A percentile compares a stretch with the other conserved stretches of the same genome.
These are phyloP conservation scores for Volutella citrinella DNA, from an alignment of 2,329 filamentous ascomycete species.

Conservation along the genomic window DNA sequence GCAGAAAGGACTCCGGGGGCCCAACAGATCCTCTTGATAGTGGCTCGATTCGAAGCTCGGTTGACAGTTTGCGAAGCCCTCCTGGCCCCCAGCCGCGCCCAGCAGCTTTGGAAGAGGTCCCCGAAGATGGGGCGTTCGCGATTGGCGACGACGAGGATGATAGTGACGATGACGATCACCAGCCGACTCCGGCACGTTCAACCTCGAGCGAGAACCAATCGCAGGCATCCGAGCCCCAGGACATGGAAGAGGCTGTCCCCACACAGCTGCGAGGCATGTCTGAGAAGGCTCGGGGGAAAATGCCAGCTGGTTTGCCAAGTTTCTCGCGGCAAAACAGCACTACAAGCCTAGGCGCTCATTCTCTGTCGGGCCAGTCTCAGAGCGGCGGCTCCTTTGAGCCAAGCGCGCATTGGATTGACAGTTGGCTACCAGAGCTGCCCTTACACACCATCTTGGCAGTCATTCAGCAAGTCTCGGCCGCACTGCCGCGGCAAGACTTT, in stretches of 20 bases:
- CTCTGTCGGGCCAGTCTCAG: slow-evolving; percentile 53
- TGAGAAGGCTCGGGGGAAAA: slow-evolving; percentile 93
- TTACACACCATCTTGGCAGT: slow-evolving; percentile 81
- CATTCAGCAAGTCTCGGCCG: slow-evolving; percentile 62
- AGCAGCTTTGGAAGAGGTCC: slow-evolving; percentile 29
- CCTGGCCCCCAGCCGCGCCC: slow-evolving; percentile 26
- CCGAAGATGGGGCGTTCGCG: slow-evolving; percentile 75
- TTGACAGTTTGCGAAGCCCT: slow-evolving; percentile 66
- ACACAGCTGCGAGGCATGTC: slow-evolving; percentile 88
- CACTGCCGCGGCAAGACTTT: slow-evolving; percentile 52
- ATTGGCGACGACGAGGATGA: slow-evolving; percentile 81
- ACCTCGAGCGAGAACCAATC: slow-evolving; percentile 62
- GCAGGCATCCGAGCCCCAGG: slow-evolving; percentile 65
- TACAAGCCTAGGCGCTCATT: slow-evolving; percentile 70
- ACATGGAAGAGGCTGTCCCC: slow-evolving; percentile 74
- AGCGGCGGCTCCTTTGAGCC: slow-evolving; percentile 71
- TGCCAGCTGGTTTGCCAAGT: slow-evolving; percentile 76
- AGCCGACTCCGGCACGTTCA: slow-evolving; percentile 58
- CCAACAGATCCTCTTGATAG: slow-evolving; percentile 48
- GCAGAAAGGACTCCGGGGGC: slow-evolving; percentile 60
- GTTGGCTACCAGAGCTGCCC: slow-evolving; percentile 87
- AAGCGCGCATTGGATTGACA: slow-evolving; percentile 82
- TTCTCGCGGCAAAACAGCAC: slow-evolving; percentile 92
- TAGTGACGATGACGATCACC: slow-evolving; percentile 50
- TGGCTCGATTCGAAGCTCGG: slow-evolving; percentile 56